Percentiles rank a stretch among this genome's conserved stretches.
Evolutionary conservation across 108 stramenopile species (phyloP).

Genomic region (Pseudonitzschia delicatissima): DNA sequence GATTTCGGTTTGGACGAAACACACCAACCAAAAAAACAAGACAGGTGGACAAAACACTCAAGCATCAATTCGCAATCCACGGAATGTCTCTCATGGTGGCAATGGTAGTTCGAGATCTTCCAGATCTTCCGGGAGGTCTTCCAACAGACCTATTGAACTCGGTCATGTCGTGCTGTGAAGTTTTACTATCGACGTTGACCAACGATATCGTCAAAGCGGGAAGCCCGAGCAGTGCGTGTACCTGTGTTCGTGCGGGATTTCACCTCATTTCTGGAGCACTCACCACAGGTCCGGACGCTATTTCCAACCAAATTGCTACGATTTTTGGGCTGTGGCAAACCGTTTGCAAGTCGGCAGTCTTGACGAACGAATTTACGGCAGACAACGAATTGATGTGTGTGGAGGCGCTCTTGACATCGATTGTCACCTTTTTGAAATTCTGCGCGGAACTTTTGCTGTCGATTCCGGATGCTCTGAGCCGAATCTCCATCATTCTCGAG

Average conservation of each 20-base stretch:
- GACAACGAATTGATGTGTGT: constrained; percentile 71
- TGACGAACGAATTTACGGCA: constrained; percentile 43
- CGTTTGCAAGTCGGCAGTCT: constrained; percentile 34
- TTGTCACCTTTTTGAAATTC: constrained; percentile 72
- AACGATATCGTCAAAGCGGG: constrained; percentile 51
- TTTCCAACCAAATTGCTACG: constrained; percentile 48
- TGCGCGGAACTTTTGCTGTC: constrained; percentile 72
- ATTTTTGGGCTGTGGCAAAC: constrained; percentile 73
- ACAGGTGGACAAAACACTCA: constrained; percentile 25
- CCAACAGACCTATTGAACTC: constrained; percentile 49
- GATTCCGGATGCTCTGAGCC: constrained; percentile 79
- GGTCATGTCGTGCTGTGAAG: constrained; percentile 56
- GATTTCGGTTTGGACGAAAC: constrained; percentile 22
- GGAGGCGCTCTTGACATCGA: constrained; percentile 64
- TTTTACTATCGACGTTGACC: constrained; percentile 54
- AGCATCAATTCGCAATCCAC: constrained; percentile 70
- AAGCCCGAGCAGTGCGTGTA: constrained; percentile 63
- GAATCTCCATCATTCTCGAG: constrained; percentile 65
- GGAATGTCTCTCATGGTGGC: constrained; percentile 69
- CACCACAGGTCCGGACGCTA: constrained; percentile 58
- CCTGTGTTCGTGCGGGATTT: constrained; percentile 77
- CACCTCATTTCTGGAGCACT: constrained; percentile 64
- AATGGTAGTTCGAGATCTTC: constrained; percentile 64
- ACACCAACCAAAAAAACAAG: constrained; percentile 21
- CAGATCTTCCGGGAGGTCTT: constrained; percentile 66